phyloP scores from a whole-genome alignment of 2,329 filamentous ascomycete species.

The Neofusicoccum laricinum region DNA sequence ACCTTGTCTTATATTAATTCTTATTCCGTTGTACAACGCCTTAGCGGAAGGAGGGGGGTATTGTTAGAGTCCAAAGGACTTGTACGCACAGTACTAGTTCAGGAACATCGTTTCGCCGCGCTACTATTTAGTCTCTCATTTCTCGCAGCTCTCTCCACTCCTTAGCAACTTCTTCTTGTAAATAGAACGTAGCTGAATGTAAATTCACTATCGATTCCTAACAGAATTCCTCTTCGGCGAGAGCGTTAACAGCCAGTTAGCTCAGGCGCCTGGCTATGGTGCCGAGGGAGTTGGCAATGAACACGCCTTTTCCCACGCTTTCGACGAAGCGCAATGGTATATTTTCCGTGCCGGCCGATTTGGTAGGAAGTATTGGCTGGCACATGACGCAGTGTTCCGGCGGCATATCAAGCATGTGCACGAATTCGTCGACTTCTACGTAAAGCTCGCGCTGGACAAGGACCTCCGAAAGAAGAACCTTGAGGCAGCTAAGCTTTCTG shows the following conservation, averaged over 20 bases:
- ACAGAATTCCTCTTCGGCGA: slow-evolving; percentile 51
- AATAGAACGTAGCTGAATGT: too few species aligned
- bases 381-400: not conserved
- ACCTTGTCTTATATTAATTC: too few species aligned
- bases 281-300: slow-evolving; percentile 23
- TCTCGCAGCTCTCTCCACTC: too few species aligned
- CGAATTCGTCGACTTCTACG: slow-evolving; percentile 44
- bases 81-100: too few species aligned
- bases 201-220: too few species aligned
- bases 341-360: slow-evolving; percentile 36
- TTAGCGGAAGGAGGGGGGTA: too few species aligned
- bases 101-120: too few species aligned
- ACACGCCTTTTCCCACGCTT: slow-evolving; percentile 40
- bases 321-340: slow-evolving; percentile 41
- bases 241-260: slow-evolving; percentile 35
- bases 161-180: too few species aligned
- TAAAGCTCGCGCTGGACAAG: slow-evolving; percentile 40
- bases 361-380: slow-evolving; percentile 33
- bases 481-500: slow-evolving; percentile 28
- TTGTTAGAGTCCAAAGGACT: too few species aligned
- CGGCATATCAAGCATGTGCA: slow-evolving; percentile 24
- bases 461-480: slow-evolving; percentile 20
- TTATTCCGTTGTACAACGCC: too few species aligned
- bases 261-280: slow-evolving; percentile 25
- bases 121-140: too few species aligned